Conservation (phyloP, 2,329 filamentous ascomycete species). For the Diplodia sapinea region DNA sequence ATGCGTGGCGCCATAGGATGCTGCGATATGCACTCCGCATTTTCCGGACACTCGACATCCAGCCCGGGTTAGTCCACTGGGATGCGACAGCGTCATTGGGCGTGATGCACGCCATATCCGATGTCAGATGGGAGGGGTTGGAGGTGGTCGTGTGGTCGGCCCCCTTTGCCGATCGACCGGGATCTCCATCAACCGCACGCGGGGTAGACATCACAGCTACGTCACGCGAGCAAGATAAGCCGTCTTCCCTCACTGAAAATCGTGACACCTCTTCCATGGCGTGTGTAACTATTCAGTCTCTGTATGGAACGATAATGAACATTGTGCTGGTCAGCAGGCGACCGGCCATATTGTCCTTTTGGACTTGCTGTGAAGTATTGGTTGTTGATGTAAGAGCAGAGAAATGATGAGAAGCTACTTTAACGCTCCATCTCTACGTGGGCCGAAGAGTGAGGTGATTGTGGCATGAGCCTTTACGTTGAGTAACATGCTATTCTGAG, state of each 20-base stretch:
- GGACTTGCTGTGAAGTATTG: too few species aligned
- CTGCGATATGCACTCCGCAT: conserved; percentile 25
- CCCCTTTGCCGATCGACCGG: conserved; percentile 3
- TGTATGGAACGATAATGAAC: too few species aligned
- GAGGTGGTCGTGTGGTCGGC: background rate
- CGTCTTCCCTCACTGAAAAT: too few species aligned
- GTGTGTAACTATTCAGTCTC: background rate
- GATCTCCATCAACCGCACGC: background rate
- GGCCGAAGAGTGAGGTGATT: too few species aligned
- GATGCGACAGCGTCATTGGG: background rate
- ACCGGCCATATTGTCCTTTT: too few species aligned
- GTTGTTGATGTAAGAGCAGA: too few species aligned
- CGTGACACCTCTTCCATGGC: too few species aligned
- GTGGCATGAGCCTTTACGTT: too few species aligned
- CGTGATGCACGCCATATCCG: conserved; percentile 8
- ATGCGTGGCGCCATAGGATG: conserved; percentile 22
- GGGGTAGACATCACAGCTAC: background rate
- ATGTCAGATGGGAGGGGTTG: background rate
- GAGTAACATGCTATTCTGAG: background rate
- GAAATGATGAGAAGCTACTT: too few species aligned
- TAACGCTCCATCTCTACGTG: too few species aligned
- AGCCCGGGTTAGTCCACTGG: background rate
- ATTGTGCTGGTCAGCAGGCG: too few species aligned
- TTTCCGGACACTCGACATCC: background rate
- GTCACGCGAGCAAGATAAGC: background rate